phyloP scores from a whole-genome alignment of 2,329 filamentous ascomycete genomes.

The Ceratocystis cubensis region DNA sequence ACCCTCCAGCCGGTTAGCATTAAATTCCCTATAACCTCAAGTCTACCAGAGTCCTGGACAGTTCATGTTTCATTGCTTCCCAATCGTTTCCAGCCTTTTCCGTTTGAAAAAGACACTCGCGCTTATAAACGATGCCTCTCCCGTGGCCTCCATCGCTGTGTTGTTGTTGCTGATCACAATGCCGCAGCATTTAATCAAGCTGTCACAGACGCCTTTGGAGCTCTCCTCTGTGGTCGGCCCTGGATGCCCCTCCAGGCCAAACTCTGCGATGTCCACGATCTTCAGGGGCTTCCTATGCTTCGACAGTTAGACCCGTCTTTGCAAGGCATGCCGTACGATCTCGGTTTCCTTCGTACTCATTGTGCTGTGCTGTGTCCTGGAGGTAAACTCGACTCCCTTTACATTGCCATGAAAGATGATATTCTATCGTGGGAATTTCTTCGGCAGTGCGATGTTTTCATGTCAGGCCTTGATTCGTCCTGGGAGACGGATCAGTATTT shows the following conservation, averaged over 20 bases:
- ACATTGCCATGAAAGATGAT: constrained; percentile 44
- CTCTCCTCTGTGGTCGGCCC: constrained; percentile 36
- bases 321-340: constrained; percentile 35
- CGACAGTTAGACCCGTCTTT: constrained; percentile 38
- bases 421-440: constrained; percentile 46
- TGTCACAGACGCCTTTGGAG: constrained; percentile 38
- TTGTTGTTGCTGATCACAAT: constrained; percentile 40
- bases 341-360: constrained; percentile 39
- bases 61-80: constrained; percentile 49
- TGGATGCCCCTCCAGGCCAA: constrained; percentile 49
- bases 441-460: constrained; percentile 35
- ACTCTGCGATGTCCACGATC: constrained; percentile 42
- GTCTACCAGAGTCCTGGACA: constrained; percentile 37
- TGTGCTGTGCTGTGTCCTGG: constrained; percentile 44
- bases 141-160: constrained; percentile 45
- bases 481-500: constrained; percentile 42
- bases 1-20: constrained; percentile 21
- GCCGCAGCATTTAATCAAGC: constrained; percentile 38
- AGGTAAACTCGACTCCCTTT: constrained; percentile 46
- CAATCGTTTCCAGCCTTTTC: constrained; percentile 41
- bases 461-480: constrained; percentile 41
- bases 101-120: constrained; percentile 49
- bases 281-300: constrained; percentile 47
- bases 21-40: constrained; percentile 21
- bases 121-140: constrained; percentile 50